Evolutionary conservation across 164 flowering plant species (phyloP), one percentile per base, ranked within the genome.

Genomic region (Cinnamomum micranthum): DNA sequence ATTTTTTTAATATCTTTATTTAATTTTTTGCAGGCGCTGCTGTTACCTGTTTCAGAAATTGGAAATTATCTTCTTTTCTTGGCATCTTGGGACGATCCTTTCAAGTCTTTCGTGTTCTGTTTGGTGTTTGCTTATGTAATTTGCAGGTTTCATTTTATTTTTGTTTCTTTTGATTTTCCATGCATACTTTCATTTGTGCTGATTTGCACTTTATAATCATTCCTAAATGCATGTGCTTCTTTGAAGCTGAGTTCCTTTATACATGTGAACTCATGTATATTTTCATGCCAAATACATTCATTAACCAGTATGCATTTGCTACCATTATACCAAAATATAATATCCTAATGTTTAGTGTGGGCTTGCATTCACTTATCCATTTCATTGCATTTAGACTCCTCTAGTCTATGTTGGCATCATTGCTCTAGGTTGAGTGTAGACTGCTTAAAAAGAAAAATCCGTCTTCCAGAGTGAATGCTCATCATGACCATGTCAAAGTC

Each of bases 11-110:
- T 41, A 6, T 1, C 25, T 10, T 22, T 47, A 28, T 47, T 41
- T 73, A 14, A 17, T 52, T 22, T 67, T 80, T 75, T 89, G 82
- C 93, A 96, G 99, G 99, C 94, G 77, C 81, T 96, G 71, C 87
- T 96, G 15, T 82, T 80, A 75, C 99, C 99, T 24, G 23, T 88
- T 33, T 75, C 79, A 60, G 85, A 90, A 83, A 65, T 89, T 69
- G 88, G 89, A 71, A 88, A 87, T 68, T 83, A 78, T 76, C 83
- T 94, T 77, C 72, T 80, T 27, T 85, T 85, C 73, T 55, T 96
- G 72, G 82, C 80, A 55, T 84, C 76, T 58, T 96, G 99, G 99
- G 90, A 92, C 68, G 94, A 96, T 72, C 89, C 92, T 52, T 2
- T 78, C 60, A 92, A 91, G 84, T 96, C 99, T 65, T 59, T 77